Evolutionary conservation across 1,284 basidiomycete genomes (phyloP), one percentile per base, ranked within the genome.

Genomic region (Limonomyces culmigenus): DNA sequence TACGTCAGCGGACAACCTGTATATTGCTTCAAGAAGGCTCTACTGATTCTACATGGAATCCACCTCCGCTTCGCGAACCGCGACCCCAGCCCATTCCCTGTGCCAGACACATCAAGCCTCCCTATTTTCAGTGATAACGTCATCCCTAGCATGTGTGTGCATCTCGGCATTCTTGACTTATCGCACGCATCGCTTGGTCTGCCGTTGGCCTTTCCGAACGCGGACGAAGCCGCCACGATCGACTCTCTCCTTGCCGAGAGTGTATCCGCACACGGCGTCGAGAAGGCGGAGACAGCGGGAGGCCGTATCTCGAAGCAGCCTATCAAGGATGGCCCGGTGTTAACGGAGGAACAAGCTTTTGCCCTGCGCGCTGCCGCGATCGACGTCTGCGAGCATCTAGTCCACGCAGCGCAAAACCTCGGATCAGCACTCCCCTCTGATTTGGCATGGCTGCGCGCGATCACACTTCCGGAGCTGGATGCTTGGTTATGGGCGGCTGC

Each of bases 121-220:
- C 88, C 88, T 6, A 65, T 87, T 36, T 89, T 88, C 50, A 64
- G 79, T 4, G 88, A 92, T 58, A 88, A 91, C 47, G 83, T 92
- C 33, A 54, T 91, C 3, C 86, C 88, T 1, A 86, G 86, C 5
- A 61, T 91, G 41, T 69, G 89, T 36, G 56, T 86, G 25, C 74
- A 86, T 52, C 59, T 85, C 17, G 76, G 79, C 34, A 67, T 89
- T 25, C 56, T 92, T 43, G 69, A 81, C 48, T 52, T 84, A 21
- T 67, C 74, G 5, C 38, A 47, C 10, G 19, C 27, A 29, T 56
- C 65, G 14, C 50, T 60, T 30, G 50, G 45, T 3, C 48, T 75
- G 33, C 50, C 52, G 5, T 44, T 39, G 8, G 46, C 68, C 36
- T 76, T 73, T 49, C 62, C 63, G 30, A 50, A 49, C 38, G 62